Percentiles rank a stretch among this genome's conserved stretches.
Evolutionary conservation across 805 yeast genomes (phyloP).

Genomic region (Blastobotrys robertii): DNA sequence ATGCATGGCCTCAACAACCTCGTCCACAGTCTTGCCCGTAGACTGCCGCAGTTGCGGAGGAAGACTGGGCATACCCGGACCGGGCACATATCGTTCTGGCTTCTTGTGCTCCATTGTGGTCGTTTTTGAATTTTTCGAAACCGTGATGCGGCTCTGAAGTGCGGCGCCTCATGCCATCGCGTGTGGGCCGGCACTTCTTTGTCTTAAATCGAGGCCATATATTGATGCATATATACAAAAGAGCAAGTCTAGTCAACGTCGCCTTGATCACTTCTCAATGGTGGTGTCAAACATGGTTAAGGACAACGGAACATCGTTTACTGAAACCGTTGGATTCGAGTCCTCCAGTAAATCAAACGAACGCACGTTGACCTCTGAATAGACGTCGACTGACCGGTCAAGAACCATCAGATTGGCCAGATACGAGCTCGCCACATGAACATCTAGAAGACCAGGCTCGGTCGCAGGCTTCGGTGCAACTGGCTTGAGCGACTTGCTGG

Average conservation of each 20-base stretch:
- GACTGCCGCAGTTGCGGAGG: constrained; percentile 75
- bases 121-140: too few species aligned
- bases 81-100: constrained; percentile 30
- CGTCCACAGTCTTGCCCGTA: constrained; percentile 46
- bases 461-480: not conserved
- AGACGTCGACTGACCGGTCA: constrained; percentile 22
- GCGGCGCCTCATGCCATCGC: too few species aligned
- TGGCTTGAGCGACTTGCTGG: not conserved
- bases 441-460: not conserved
- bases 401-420: constrained; percentile 22
- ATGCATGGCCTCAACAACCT: constrained; percentile 67
- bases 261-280: constrained; percentile 24
- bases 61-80: constrained; percentile 54
- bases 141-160: too few species aligned
- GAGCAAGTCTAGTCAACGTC: not conserved
- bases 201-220: not conserved
- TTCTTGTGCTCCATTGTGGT: too few species aligned
- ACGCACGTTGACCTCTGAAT: constrained; percentile 33
- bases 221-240: constrained; percentile 1
- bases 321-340: constrained; percentile 36
- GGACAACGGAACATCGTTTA: constrained; percentile 46
- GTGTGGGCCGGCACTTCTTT: too few species aligned
- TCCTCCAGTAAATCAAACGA: constrained; percentile 54
- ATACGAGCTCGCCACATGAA: constrained; percentile 4
- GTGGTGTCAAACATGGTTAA: constrained; percentile 46